Base-by-base conservation (phyloP, 2,329 filamentous ascomycete species). In the Sporothrix mexicana region DNA sequence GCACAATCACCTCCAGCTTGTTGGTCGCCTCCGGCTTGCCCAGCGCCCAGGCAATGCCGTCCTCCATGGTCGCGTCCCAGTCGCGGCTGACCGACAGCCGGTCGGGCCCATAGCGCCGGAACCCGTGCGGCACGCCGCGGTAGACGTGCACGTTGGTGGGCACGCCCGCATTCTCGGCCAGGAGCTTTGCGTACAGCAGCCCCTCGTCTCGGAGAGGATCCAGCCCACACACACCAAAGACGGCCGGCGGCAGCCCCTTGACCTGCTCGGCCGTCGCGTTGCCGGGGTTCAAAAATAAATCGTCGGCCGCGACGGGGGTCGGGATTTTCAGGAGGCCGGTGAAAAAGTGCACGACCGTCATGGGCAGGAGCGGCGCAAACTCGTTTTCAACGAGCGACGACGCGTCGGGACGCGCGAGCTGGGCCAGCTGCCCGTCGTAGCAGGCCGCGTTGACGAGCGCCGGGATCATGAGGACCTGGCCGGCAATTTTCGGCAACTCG, bases 1-100 rank as follows among this genome's bases (percentile, higher is more conserved):
- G 62, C 23, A 75, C 74, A 36, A 74, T 62, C 23, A 75, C 23
- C 0, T 69, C 64, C 88, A 84, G 83, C 0, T 83, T 86, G 68
- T 85, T 87, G 74, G 90, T 88, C 75, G 87, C 88, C 2, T 84
- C 85, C 73, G 88, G 87, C 0, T 77, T 78, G 1, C 88, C 91
- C 70, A 91, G 69, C 8, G 64, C 57, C 71, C 73, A 76, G 5
- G 70, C 30, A 13, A 77, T 74, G 47, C 76, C 76, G 30, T 90
- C 61, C 78, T 83, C 20, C 80, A 83, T 2, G 88, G 90, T 75
- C 85, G 87, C 82, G 82, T 88, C 75, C 76, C 77, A 0, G 77
- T 79, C 81, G 72, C 79, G 83, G 3, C 78, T 79, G 75, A 80
- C 79, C 13, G 81, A 83, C 69, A 80, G 72, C 77, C 80, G 20